Conservation (phyloP, 2,329 filamentous ascomycete species). For the Ascochyta lentis region DNA sequence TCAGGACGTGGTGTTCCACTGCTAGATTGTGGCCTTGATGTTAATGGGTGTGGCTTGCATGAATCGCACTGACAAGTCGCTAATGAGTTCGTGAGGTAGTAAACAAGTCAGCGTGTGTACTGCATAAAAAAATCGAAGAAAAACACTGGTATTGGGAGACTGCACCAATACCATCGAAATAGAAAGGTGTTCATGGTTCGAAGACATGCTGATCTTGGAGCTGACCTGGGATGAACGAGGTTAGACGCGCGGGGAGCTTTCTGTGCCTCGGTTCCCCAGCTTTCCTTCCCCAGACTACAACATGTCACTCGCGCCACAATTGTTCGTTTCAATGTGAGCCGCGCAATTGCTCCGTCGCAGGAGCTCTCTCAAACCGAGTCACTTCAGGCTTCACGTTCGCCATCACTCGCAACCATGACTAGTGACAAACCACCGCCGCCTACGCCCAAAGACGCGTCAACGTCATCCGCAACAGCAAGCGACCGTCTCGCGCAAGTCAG, state of each 20-base stretch:
- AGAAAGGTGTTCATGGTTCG: neutral
- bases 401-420: conserved; percentile 26
- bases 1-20: no score
- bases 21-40: neutral
- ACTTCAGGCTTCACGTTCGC: neutral
- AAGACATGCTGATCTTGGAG: neutral
- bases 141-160: neutral
- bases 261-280: conserved; percentile 39
- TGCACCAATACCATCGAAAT: neutral
- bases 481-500: conserved; percentile 58
- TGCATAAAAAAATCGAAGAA: neutral
- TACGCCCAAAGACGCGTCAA: conserved; percentile 26
- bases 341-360: conserved; percentile 16
- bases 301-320: conserved; percentile 1
- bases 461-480: conserved; percentile 40
- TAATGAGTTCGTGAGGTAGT: neutral
- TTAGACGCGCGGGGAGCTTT: conserved; percentile 27
- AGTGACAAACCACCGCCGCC: conserved; percentile 25
- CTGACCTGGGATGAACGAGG: conserved; percentile 10
- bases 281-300: conserved; percentile 25
- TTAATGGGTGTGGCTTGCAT: no score
- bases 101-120: neutral
- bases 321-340: conserved; percentile 28
- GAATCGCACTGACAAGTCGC: neutral
- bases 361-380: conserved; percentile 7